A percentile compares a stretch with the other conserved stretches of the same genome.
These are phyloP conservation scores for Phlyctochytrium arcticum DNA, from an alignment of 192 early-diverging fungal genomes.

Conservation along the genomic window DNA sequence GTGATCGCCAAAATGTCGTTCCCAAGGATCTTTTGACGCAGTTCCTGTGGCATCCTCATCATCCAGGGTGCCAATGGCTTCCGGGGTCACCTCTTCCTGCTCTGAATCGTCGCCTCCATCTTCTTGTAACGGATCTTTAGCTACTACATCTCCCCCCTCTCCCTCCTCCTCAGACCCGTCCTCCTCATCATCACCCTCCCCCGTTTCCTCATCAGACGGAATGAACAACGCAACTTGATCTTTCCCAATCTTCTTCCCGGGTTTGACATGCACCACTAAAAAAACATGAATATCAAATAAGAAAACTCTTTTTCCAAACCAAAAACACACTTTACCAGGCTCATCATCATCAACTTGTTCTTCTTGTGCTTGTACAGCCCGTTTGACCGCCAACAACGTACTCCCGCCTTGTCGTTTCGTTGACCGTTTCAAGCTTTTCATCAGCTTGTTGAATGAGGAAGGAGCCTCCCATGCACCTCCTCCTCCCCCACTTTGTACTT, in stretches of 20 bases:
- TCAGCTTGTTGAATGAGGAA: conserved; percentile 53
- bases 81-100: not conserved
- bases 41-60: not conserved
- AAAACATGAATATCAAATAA: not conserved
- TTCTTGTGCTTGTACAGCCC: no score
- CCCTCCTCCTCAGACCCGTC: not conserved
- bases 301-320: not conserved
- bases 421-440: conserved; percentile 55
- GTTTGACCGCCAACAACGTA: not conserved
- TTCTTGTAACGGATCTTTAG: not conserved
- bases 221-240: not conserved
- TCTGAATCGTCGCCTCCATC: not conserved
- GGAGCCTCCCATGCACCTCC: conserved; percentile 32
- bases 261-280: not conserved
- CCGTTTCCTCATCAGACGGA: not conserved
- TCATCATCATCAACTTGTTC: not conserved
- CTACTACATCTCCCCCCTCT: not conserved
- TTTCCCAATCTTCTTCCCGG: no score
- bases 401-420: conserved; percentile 28
- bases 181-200: not conserved
- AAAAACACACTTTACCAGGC: not conserved
- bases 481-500: not conserved
- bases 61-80: not conserved
- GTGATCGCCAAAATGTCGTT: conserved; percentile 37
- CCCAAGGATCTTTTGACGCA: conserved; percentile 17